Conservation (phyloP, 2,329 filamentous ascomycete species). For the Botrytis aclada region DNA sequence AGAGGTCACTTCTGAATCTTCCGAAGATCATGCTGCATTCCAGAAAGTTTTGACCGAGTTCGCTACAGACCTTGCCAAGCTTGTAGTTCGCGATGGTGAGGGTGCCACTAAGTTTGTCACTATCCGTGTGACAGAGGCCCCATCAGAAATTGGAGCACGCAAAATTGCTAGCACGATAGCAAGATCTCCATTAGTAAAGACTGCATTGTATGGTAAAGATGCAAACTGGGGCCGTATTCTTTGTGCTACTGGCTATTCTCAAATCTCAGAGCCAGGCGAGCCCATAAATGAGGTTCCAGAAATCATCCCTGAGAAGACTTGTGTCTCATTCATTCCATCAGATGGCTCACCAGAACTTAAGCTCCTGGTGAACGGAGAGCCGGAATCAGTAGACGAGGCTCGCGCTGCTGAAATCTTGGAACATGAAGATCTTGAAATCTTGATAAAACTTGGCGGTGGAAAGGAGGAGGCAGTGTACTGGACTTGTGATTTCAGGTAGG, state of each 20-base stretch:
- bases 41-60: constrained; percentile 70
- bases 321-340: constrained; percentile 72
- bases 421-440: constrained; percentile 74
- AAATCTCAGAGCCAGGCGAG: constrained; percentile 57
- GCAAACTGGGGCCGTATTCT: constrained; percentile 98
- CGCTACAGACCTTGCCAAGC: constrained; percentile 79
- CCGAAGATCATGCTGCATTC: constrained; percentile 69
- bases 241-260: constrained; percentile 84
- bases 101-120: constrained; percentile 98
- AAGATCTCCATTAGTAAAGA: constrained; percentile 91
- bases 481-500: constrained; percentile 84
- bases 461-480: constrained; percentile 70
- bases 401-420: constrained; percentile 75
- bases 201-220: constrained; percentile 92
- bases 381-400: constrained; percentile 72
- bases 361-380: constrained; percentile 75
- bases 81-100: constrained; percentile 93
- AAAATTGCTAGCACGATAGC: constrained; percentile 86
- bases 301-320: constrained; percentile 67
- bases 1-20: constrained; percentile 52
- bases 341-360: constrained; percentile 76
- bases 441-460: constrained; percentile 69
- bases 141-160: constrained; percentile 66
- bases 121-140: constrained; percentile 74
- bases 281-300: constrained; percentile 58